Conservation (phyloP, 2,329 filamentous ascomycete genomes). For the Neopestalotiopsis sp. region DNA sequence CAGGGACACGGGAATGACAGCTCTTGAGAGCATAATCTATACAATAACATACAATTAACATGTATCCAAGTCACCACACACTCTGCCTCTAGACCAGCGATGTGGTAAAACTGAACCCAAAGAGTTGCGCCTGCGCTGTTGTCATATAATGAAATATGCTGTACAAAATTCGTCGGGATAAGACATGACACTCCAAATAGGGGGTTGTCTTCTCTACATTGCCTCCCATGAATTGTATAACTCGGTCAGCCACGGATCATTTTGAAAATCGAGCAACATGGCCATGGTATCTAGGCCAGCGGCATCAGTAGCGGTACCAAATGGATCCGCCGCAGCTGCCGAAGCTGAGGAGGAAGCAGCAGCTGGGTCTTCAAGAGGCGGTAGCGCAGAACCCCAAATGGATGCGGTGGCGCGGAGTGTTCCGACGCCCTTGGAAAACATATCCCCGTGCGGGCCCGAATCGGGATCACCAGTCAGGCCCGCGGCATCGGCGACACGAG, state of each 20-base stretch:
- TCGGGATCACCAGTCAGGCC: slow-evolving; percentile 24
- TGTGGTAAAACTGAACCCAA: no score
- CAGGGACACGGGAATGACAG: neutral
- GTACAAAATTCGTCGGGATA: neutral
- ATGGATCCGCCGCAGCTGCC: neutral
- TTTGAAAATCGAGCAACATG: slow-evolving; percentile 16
- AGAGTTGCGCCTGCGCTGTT: neutral
- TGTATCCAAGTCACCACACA: neutral
- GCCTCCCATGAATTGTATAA: slow-evolving; percentile 16
- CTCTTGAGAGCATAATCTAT: slow-evolving; percentile 11
- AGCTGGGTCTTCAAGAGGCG: neutral
- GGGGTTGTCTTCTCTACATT: neutral
- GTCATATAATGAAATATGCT: neutral
- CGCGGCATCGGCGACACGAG: slow-evolving; percentile 24
- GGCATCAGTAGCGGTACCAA: neutral
- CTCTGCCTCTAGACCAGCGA: no score
- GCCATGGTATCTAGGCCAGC: neutral
- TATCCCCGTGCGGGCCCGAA: slow-evolving; percentile 6
- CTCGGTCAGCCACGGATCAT: slow-evolving; percentile 18
- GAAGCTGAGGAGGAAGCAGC: neutral
- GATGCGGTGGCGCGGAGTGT: slow-evolving; percentile 9
- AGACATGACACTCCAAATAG: neutral
- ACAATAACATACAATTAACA: neutral
- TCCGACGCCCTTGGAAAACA: slow-evolving; percentile 4
- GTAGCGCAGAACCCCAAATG: slow-evolving; percentile 10